A percentile compares a stretch with the other conserved stretches of the same genome.
phyloP scores from a whole-genome alignment of 257 asterid genomes.

The Verbascum thapsus region DNA sequence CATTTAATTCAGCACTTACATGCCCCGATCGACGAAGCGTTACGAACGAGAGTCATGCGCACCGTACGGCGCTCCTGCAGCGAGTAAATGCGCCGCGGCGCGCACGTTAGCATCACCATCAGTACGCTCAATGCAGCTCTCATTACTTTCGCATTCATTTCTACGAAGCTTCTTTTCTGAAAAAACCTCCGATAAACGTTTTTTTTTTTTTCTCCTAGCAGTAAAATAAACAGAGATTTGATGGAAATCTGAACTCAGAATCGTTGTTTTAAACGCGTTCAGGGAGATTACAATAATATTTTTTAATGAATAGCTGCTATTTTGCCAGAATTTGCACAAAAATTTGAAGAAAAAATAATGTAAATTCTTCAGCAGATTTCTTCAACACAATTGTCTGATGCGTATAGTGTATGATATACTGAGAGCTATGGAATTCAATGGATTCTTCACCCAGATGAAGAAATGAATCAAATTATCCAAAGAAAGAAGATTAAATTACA shows the following conservation, averaged over 20 bases:
- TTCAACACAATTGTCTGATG: not conserved
- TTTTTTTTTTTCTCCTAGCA: no score
- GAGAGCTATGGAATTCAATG: no score
- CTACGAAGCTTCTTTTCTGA: no score
- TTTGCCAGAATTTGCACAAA: no score
- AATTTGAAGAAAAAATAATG: no score
- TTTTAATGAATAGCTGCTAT: no score
- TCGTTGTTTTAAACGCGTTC: no score
- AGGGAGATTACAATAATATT: no score
- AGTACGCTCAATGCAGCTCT: conserved; percentile 27
- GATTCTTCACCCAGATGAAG: conserved; percentile 23
- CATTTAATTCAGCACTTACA: conserved; percentile 38
- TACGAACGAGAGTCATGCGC: conserved; percentile 63
- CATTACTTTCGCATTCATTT: conserved; percentile 36
- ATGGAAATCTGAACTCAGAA: no score
- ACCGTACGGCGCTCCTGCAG: conserved; percentile 42
- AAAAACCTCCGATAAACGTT: no score
- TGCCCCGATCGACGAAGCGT: conserved; percentile 62
- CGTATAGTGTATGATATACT: no score
- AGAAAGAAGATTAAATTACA: not conserved
- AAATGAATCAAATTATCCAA: conserved; percentile 18
- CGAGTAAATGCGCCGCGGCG: conserved; percentile 42
- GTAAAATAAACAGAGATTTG: no score
- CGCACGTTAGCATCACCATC: conserved; percentile 43
- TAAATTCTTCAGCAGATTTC: not conserved